Percentiles rank a stretch among this genome's conserved stretches.
Conservation (phyloP, 2,329 filamentous ascomycete genomes). For the Aspergillus felis region DNA sequence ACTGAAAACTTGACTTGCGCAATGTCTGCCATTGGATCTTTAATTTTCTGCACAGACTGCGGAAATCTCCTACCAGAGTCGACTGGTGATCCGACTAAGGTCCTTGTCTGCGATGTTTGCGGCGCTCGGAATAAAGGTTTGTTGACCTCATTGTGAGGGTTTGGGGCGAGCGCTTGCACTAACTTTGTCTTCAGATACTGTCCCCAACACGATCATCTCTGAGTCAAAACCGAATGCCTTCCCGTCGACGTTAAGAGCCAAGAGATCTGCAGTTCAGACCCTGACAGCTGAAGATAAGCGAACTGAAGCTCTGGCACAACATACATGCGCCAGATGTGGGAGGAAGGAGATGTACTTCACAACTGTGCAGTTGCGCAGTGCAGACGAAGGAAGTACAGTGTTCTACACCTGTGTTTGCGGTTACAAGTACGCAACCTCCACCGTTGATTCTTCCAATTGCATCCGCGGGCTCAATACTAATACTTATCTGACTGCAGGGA, state of each 20-base stretch:
- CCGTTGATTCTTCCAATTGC: background rate
- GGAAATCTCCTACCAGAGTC: conserved; percentile 83
- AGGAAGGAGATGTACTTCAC: conserved; percentile 79
- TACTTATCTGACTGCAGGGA: conserved; percentile 22
- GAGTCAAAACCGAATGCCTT: conserved; percentile 86
- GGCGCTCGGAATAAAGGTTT: conserved; percentile 78
- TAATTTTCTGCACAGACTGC: conserved; percentile 91
- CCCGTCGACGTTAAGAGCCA: conserved; percentile 81
- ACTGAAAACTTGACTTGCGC: background rate
- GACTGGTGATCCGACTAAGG: conserved; percentile 69
- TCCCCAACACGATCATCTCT: conserved; percentile 72
- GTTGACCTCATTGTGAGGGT: conserved; percentile 2
- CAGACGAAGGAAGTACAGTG: conserved; percentile 90
- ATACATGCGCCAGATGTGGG: conserved; percentile 77
- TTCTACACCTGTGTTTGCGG: conserved; percentile 89
- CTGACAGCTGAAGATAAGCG: conserved; percentile 73
- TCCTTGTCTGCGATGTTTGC: conserved; percentile 80
- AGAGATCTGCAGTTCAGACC: conserved; percentile 79
- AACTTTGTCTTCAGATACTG: conserved; percentile 55
- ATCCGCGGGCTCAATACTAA: conserved; percentile 14
- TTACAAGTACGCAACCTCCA: conserved; percentile 60
- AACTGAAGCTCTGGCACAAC: conserved; percentile 64
- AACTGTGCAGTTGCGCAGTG: conserved; percentile 80
- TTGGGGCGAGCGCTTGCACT: conserved; percentile 9
- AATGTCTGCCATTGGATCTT: conserved; percentile 81